phyloP scores from a whole-genome alignment of 768 basidiomycete species.

The Pisolithus tinctorius region DNA sequence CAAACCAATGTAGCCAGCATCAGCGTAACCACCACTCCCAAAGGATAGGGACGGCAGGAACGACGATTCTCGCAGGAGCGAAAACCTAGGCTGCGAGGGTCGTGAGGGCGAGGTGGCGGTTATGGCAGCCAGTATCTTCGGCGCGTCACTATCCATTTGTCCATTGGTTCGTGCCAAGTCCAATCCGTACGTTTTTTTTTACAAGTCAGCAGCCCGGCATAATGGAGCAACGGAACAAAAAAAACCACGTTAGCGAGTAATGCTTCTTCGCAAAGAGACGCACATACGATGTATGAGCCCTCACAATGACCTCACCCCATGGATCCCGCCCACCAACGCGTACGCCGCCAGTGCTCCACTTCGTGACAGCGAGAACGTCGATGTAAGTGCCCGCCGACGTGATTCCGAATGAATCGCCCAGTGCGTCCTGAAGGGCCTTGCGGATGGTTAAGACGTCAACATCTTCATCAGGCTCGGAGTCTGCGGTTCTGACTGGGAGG shows the following conservation, averaged over 20 bases:
- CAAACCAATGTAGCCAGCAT: no score
- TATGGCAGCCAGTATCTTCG: slow-evolving; percentile 21
- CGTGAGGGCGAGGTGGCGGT: slow-evolving; percentile 14
- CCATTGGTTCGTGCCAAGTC: not conserved
- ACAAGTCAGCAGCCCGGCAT: no score
- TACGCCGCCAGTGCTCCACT: slow-evolving; percentile 9
- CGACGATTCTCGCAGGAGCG: slow-evolving; percentile 19
- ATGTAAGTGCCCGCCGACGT: slow-evolving; percentile 45
- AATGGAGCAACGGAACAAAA: no score
- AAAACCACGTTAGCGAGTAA: no score
- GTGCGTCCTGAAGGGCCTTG: slow-evolving; percentile 48
- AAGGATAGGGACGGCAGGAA: slow-evolving; percentile 26
- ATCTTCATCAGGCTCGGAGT: not conserved
- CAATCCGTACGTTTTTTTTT: not conserved
- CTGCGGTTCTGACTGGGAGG: slow-evolving; percentile 14
- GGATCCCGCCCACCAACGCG: not conserved
- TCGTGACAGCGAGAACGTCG: slow-evolving; percentile 50
- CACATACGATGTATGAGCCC: slow-evolving; percentile 15
- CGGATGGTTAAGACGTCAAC: slow-evolving; percentile 41
- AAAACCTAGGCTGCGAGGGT: slow-evolving; percentile 8
- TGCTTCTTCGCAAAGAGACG: not conserved
- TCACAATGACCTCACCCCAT: slow-evolving; percentile 16
- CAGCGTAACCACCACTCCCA: not conserved
- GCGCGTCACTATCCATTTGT: slow-evolving; percentile 17
- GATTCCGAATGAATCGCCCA: slow-evolving; percentile 49